phyloP scores from a whole-genome alignment of 441 rosid genomes.

The Eruca vesicaria region DNA sequence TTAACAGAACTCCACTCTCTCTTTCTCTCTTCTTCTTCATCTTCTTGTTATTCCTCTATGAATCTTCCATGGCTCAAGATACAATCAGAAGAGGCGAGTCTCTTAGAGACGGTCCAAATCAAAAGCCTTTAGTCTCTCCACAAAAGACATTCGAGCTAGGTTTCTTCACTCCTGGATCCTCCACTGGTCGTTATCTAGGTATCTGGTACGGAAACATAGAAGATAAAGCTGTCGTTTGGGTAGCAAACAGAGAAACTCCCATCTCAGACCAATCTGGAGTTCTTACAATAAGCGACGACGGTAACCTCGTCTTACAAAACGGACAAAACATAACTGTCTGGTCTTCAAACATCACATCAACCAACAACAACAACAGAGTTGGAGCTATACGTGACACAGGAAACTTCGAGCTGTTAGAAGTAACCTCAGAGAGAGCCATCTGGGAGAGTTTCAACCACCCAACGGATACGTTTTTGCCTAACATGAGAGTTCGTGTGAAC shows the following conservation, averaged over 20 bases:
- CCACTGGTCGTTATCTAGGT: conserved; percentile 53
- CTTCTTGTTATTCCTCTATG: conserved; percentile 28
- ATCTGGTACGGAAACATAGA: conserved; percentile 66
- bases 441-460: conserved; percentile 84
- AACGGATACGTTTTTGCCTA: conserved; percentile 65
- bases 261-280: conserved; percentile 49
- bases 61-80: conserved; percentile 40
- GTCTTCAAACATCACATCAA: conserved; percentile 51
- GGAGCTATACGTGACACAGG: conserved; percentile 39
- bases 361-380: conserved; percentile 27
- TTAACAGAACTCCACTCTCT: conserved; percentile 8
- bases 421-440: conserved; percentile 17
- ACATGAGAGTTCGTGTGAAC: conserved; percentile 59
- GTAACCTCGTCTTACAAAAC: conserved; percentile 52
- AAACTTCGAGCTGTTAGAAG: conserved; percentile 45
- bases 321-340: conserved; percentile 42
- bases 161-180: conserved; percentile 51
- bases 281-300: conserved; percentile 48
- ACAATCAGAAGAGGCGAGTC: conserved; percentile 43
- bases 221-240: conserved; percentile 60
- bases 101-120: conserved; percentile 45
- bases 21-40: conserved; percentile 24
- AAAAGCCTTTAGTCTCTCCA: conserved; percentile 43
- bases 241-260: conserved; percentile 69
- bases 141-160: conserved; percentile 58